These are phyloP conservation scores for Torrubiellomyces zombiae DNA, from an alignment of 2,329 filamentous ascomycete genomes.

Conservation along the genomic window DNA sequence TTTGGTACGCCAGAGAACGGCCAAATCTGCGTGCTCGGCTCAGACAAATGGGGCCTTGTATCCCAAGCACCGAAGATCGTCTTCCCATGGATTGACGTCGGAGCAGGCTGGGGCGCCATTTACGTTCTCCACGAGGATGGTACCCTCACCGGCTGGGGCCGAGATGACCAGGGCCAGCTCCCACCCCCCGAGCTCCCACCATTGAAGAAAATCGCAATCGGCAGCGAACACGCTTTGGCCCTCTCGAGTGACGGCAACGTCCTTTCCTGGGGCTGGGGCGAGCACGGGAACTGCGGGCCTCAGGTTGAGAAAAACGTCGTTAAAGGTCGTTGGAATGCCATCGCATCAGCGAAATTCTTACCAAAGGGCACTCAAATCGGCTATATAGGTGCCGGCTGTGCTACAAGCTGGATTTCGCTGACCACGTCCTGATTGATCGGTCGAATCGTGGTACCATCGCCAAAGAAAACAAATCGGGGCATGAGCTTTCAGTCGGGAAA, in stretches of 20 bases:
- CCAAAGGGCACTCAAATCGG: slow-evolving; percentile 34
- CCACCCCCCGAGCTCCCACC: slow-evolving; percentile 43
- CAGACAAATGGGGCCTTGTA: slow-evolving; percentile 54
- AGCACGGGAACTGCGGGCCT: slow-evolving; percentile 89
- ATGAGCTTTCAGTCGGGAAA: slow-evolving; percentile 18
- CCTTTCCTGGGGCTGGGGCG: slow-evolving; percentile 87
- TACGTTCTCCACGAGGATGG: slow-evolving; percentile 51
- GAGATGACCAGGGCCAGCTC: slow-evolving; percentile 72
- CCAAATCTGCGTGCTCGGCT: slow-evolving; percentile 50
- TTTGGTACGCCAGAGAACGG: slow-evolving; percentile 39
- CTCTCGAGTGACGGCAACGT: slow-evolving; percentile 49
- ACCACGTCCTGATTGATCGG: too few species aligned
- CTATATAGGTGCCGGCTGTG: slow-evolving; percentile 68
- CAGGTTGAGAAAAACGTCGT: slow-evolving; percentile 47
- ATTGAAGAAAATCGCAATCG: slow-evolving; percentile 52
- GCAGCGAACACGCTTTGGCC: slow-evolving; percentile 80
- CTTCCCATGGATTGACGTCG: slow-evolving; percentile 48
- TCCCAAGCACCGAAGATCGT: slow-evolving; percentile 36
- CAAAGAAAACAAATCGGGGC: neutral
- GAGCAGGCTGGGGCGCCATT: slow-evolving; percentile 69
- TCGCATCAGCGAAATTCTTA: slow-evolving; percentile 41
- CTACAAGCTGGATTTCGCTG: slow-evolving; percentile 78
- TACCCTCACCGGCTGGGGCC: slow-evolving; percentile 56
- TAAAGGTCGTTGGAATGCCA: slow-evolving; percentile 50
- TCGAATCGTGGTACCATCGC: too few species aligned